Evolutionary conservation across 352 stramenopile species (phyloP).

Genomic region (Phytopythium ostracodes): DNA sequence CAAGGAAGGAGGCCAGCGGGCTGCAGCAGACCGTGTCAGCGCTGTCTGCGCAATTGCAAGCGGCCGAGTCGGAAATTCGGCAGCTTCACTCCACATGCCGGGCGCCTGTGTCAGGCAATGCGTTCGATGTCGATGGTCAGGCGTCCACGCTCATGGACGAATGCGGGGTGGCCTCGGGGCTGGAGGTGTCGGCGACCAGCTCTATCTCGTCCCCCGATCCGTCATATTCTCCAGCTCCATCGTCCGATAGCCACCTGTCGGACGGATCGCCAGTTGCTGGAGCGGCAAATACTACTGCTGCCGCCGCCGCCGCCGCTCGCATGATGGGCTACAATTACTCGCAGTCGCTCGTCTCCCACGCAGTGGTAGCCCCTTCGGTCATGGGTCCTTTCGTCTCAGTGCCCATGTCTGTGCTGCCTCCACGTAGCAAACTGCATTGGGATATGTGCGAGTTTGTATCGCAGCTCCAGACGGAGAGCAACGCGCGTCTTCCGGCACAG

Average conservation of each 20-base stretch:
- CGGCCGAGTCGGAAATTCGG: conserved; percentile 38
- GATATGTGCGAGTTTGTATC: conserved; percentile 85
- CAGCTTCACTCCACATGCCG: conserved; percentile 33
- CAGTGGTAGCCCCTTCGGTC: conserved; percentile 32
- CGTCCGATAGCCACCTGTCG: conserved; percentile 20
- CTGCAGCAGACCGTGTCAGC: conserved; percentile 44
- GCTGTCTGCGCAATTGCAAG: conserved; percentile 36
- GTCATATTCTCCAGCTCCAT: conserved; percentile 33
- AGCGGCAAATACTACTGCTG: conserved; percentile 10
- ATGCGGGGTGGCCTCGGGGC: not conserved
- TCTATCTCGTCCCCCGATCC: conserved; percentile 13
- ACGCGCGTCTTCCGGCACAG: conserved; percentile 60
- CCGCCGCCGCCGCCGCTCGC: not conserved
- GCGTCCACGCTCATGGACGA: not conserved
- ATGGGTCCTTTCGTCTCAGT: conserved; percentile 82
- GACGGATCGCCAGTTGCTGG: conserved; percentile 17
- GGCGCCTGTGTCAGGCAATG: conserved; percentile 3
- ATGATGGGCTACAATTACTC: conserved; percentile 36
- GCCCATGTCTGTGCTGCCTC: conserved; percentile 77
- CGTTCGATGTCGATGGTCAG: conserved; percentile 7
- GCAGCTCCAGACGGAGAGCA: conserved; percentile 72
- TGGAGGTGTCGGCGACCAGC: conserved; percentile 1
- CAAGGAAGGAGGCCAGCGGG: conserved; percentile 29
- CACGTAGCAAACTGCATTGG: conserved; percentile 83
- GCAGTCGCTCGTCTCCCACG: conserved; percentile 23